phyloP scores from a whole-genome alignment of 495 filamentous ascomycete genomes.

The Ramalina peruviana region DNA sequence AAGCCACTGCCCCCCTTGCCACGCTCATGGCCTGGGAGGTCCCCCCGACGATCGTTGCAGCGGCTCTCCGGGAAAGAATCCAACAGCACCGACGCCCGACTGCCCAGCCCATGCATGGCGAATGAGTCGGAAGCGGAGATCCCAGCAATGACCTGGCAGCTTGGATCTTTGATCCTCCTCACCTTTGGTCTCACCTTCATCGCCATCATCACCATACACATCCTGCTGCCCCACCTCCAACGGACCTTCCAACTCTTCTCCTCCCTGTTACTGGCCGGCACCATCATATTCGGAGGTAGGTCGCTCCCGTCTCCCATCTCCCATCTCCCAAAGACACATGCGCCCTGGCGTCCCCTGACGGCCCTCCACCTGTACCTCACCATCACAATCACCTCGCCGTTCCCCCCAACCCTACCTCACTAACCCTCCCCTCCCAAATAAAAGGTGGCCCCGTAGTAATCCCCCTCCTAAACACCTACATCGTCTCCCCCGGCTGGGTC shows the following conservation, averaged over 20 bases:
- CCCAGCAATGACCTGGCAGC: constrained; percentile 18
- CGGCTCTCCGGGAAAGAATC: neutral
- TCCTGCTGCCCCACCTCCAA: constrained; percentile 25
- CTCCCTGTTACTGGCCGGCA: constrained; percentile 78
- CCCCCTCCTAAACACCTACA: constrained; percentile 63
- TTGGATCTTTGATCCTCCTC: constrained; percentile 37
- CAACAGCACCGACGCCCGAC: no score
- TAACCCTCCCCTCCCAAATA: neutral
- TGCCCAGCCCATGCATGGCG: neutral
- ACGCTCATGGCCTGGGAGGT: neutral
- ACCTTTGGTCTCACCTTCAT: constrained; percentile 50
- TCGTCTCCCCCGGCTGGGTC: constrained; percentile 71
- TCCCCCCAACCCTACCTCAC: no score
- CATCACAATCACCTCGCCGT: no score
- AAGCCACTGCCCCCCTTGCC: neutral
- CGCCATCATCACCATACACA: constrained; percentile 39
- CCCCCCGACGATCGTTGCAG: neutral
- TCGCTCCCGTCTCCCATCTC: neutral
- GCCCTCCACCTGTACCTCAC: no score
- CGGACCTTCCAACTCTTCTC: constrained; percentile 52
- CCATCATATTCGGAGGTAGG: constrained; percentile 59
- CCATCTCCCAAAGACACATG: neutral
- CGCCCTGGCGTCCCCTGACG: no score
- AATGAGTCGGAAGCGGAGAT: constrained; percentile 5
- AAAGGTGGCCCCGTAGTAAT: constrained; percentile 71